Percentiles rank a stretch among this genome's conserved stretches.
phyloP scores from a whole-genome alignment of 148 eudicot genomes.

The Chenopodium berlandieri region DNA sequence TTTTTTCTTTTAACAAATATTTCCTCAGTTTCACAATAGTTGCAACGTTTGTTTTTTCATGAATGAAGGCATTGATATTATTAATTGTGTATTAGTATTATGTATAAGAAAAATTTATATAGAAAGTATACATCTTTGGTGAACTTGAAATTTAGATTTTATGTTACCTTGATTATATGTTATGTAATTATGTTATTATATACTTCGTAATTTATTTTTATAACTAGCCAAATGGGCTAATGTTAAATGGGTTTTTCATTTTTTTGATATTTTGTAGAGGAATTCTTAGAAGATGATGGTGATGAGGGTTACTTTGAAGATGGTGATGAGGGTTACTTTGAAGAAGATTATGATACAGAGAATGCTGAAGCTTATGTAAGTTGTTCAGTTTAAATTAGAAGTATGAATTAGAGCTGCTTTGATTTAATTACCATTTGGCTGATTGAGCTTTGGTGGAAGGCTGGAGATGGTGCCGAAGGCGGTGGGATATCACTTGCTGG shows the following conservation, averaged over 20 bases:
- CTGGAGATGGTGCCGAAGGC: constrained; percentile 93
- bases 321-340: constrained; percentile 53
- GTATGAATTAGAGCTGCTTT: constrained; percentile 13
- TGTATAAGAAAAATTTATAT: neutral
- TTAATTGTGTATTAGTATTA: too few species aligned
- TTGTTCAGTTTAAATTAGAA: neutral
- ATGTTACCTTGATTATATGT: too few species aligned
- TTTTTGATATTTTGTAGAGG: constrained; percentile 39
- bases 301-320: constrained; percentile 58
- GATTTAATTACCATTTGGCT: neutral
- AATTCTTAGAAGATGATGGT: constrained; percentile 44
- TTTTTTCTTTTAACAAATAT: neutral
- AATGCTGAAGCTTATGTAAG: constrained; percentile 63
- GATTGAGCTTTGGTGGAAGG: constrained; percentile 34
- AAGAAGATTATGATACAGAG: constrained; percentile 57
- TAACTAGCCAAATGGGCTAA: neutral
- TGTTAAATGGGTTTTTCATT: constrained; percentile 6
- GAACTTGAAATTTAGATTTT: neutral
- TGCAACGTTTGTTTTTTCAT: too few species aligned
- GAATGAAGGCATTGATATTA: too few species aligned
- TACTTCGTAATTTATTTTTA: neutral
- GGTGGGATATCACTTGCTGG: constrained; percentile 86
- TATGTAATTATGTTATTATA: neutral
- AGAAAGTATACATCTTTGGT: neutral
- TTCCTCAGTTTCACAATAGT: neutral